These are phyloP conservation scores for Gossypium sturtianum DNA, from an alignment of 345 rosid genomes.

Conservation along the genomic window DNA sequence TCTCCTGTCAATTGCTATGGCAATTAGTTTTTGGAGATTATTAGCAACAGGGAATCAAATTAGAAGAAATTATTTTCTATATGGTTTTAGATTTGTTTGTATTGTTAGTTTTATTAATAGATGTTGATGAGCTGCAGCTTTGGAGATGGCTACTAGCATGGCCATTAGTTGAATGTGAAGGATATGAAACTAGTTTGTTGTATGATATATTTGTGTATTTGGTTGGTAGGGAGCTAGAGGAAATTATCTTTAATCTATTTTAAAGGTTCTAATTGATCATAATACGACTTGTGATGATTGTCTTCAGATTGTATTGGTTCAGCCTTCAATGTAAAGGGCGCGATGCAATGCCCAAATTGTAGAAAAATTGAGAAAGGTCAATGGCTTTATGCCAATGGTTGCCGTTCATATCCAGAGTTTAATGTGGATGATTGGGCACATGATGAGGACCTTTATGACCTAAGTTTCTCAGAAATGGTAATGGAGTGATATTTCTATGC, in stretches of 20 bases:
- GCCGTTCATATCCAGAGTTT: constrained; percentile 68
- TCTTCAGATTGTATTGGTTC: constrained; percentile 93
- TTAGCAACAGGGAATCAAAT: neutral
- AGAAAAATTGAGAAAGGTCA: constrained; percentile 96
- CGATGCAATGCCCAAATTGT: constrained; percentile 99
- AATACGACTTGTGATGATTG: constrained; percentile 15
- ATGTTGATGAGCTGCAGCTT: neutral
- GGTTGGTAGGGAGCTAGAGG: neutral
- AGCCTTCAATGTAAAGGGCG: constrained; percentile 91
- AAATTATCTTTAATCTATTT: neutral
- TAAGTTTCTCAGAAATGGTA: constrained; percentile 86
- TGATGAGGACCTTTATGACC: constrained; percentile 85
- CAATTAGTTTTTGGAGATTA: neutral
- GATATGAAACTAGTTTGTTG: neutral
- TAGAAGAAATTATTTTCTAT: neutral
- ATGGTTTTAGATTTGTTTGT: neutral
- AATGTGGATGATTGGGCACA: constrained; percentile 86
- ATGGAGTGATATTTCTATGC: neutral
- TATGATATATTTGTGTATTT: neutral
- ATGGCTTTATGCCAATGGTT: constrained; percentile 90
- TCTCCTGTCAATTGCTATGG: neutral
- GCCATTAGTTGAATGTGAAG: neutral
- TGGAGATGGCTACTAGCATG: neutral
- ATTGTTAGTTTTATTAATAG: neutral
- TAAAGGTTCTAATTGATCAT: neutral